Evolutionary conservation across 2,329 filamentous ascomycete genomes (phyloP).

Genomic region (Stylonectria norvegica): DNA sequence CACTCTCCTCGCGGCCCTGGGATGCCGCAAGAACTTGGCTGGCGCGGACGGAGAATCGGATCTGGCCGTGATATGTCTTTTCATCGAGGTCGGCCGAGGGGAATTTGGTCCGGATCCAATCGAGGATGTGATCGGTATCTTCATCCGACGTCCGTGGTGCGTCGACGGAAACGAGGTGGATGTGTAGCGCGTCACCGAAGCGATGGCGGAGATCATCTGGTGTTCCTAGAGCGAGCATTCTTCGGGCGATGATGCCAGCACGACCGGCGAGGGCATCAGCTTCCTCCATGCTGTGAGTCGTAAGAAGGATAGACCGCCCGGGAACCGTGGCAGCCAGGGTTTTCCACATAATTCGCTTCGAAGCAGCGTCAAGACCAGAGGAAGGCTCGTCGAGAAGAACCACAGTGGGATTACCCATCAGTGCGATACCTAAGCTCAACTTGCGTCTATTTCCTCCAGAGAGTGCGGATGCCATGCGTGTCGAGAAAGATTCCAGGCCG

Average conservation of each 20-base stretch:
- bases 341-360: constrained; percentile 91
- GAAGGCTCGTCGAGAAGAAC: constrained; percentile 86
- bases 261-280: constrained; percentile 82
- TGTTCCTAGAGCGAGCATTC: constrained; percentile 82
- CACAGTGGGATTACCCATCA: constrained; percentile 89
- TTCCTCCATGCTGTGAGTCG: constrained; percentile 94
- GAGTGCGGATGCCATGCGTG: constrained; percentile 73
- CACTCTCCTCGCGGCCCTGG: constrained; percentile 17
- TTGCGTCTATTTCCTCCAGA: constrained; percentile 95
- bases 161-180: constrained; percentile 73
- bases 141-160: constrained; percentile 69
- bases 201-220: constrained; percentile 67
- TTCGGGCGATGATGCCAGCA: constrained; percentile 79
- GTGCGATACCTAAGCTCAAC: constrained; percentile 78
- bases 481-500: constrained; percentile 66
- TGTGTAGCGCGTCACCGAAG: constrained; percentile 75
- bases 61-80: constrained; percentile 78
- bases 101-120: constrained; percentile 63
- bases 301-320: constrained; percentile 80
- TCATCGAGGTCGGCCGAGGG: constrained; percentile 65
- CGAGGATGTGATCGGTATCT: constrained; percentile 64
- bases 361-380: constrained; percentile 83
- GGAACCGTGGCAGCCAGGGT: constrained; percentile 71
- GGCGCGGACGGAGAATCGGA: constrained; percentile 75
- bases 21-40: constrained; percentile 34